Percentiles rank a stretch among this genome's conserved stretches.
Evolutionary conservation across 2,329 filamentous ascomycete genomes (phyloP).

Genomic region (Penicillium verrucosum): DNA sequence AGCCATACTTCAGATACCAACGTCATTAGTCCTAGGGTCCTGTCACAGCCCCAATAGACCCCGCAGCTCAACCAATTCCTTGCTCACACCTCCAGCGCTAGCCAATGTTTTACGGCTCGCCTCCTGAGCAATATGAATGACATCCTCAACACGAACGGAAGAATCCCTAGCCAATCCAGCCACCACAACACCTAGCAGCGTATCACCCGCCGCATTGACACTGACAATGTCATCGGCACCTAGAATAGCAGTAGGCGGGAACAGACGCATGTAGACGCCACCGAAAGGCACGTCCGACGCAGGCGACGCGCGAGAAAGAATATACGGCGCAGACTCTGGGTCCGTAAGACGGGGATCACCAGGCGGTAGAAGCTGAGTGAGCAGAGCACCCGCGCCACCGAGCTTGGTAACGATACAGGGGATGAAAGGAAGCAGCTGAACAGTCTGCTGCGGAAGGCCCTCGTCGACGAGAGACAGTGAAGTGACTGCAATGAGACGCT

Average conservation of each 20-base stretch:
- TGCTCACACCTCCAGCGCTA: constrained; percentile 66
- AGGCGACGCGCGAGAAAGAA: constrained; percentile 60
- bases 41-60: constrained; percentile 1
- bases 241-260: constrained; percentile 65
- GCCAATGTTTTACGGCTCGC: constrained; percentile 76
- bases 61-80: constrained; percentile 27
- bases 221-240: constrained; percentile 66
- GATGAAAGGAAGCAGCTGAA: constrained; percentile 85
- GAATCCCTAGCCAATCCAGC: constrained; percentile 64
- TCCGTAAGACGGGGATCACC: constrained; percentile 66
- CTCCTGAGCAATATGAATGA: constrained; percentile 76
- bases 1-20: background rate
- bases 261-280: constrained; percentile 79
- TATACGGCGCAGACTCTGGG: constrained; percentile 62
- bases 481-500: constrained; percentile 68
- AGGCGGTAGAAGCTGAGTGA: constrained; percentile 67
- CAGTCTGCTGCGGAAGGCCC: constrained; percentile 76
- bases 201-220: constrained; percentile 93
- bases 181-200: constrained; percentile 81
- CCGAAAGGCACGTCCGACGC: constrained; percentile 61
- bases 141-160: constrained; percentile 49
- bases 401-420: constrained; percentile 83
- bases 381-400: constrained; percentile 69
- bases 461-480: constrained; percentile 66
- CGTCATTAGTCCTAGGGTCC: background rate